Base-by-base conservation (phyloP, 1,139 yeast genomes). In the Yamadazyma dushanensis region DNA sequence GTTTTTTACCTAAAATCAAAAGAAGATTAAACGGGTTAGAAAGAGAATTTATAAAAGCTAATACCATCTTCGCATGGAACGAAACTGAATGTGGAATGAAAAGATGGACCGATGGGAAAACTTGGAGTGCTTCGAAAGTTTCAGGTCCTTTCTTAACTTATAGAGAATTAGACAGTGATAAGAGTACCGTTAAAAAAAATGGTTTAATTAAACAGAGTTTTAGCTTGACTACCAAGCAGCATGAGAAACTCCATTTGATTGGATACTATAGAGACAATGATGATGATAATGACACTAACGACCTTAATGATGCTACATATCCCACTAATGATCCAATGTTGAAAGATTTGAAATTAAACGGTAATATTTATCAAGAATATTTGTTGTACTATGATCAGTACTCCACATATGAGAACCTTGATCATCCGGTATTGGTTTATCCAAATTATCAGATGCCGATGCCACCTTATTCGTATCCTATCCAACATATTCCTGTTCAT, bases 61-160 rank as follows among this genome's bases (percentile, higher is more conserved):
- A 86, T n/a, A 68, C 80, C 2, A 73, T 83, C 1, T 83, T 78
- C 47, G 75, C 80, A 3, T 83, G 89, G 89, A 81, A 78, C 51
- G 89, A 83, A 55, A 66, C 73, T 16, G 80, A 77, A 46, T 78
- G 87, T 34, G 84, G 81, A 13, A 82, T 83, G 80, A 73, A 79
- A 45, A 61, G 89, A 27, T 83, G 90, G 90, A 83, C 90, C 1
- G 90, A 83, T 50, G 87, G 89, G 24, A 71, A 72, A 45, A 66
- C 74, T 26, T 83, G 89, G 89, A 72, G 80, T 39, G 86, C 89
- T 2, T 77, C 85, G 0, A 66, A 87, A 45, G 88, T 83, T 3
- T 70, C 75, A 14, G 86, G 87, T 2, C 70, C 77, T 2, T 83
- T 83, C 49, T 60, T 83, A 29, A 73, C 79, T 5, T 83, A 83